phyloP scores from a whole-genome alignment of 208 protist species.

The Angomonas deanei region DNA sequence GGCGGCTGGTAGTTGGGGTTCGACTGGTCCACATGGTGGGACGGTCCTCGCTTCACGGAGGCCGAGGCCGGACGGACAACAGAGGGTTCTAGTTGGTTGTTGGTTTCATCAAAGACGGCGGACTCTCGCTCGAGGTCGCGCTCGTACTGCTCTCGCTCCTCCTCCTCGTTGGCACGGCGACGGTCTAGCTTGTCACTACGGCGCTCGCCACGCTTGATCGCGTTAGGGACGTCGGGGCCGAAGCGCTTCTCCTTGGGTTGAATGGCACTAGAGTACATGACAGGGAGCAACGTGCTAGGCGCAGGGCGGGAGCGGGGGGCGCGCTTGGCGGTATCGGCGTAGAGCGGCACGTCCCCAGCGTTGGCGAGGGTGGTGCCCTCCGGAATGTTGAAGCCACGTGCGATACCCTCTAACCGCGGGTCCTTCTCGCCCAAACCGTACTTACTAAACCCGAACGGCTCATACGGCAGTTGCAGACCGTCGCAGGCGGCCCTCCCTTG shows the following conservation, averaged over 20 bases:
- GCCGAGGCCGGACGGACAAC: not conserved
- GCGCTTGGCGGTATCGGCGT: conserved; percentile 3
- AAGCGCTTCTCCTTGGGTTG: conserved; percentile 55
- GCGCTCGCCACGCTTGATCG: conserved; percentile 69
- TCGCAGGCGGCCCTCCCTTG: conserved; percentile 55
- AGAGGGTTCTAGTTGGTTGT: not conserved
- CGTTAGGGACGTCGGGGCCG: conserved; percentile 68
- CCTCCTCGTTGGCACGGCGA: conserved; percentile 36
- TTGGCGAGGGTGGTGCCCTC: conserved; percentile 19
- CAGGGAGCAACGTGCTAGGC: conserved; percentile 39
- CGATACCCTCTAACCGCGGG: conserved; percentile 40
- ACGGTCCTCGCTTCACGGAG: not conserved
- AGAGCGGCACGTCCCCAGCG: conserved; percentile 8
- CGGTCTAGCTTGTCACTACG: conserved; percentile 75
- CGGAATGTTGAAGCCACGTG: conserved; percentile 46
- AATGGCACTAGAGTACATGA: conserved; percentile 74
- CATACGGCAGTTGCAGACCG: conserved; percentile 46
- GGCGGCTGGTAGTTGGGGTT: conserved; percentile 68
- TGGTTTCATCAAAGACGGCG: not conserved
- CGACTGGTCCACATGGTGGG: conserved; percentile 31
- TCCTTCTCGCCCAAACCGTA: conserved; percentile 41
- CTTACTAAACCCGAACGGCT: conserved; percentile 57
- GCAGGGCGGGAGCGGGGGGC: conserved; percentile 7
- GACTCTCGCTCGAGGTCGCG: not conserved
- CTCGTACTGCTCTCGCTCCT: conserved; percentile 11